Evolutionary conservation across 257 asterid species (phyloP).

Genomic region (Agastache rugosa): DNA sequence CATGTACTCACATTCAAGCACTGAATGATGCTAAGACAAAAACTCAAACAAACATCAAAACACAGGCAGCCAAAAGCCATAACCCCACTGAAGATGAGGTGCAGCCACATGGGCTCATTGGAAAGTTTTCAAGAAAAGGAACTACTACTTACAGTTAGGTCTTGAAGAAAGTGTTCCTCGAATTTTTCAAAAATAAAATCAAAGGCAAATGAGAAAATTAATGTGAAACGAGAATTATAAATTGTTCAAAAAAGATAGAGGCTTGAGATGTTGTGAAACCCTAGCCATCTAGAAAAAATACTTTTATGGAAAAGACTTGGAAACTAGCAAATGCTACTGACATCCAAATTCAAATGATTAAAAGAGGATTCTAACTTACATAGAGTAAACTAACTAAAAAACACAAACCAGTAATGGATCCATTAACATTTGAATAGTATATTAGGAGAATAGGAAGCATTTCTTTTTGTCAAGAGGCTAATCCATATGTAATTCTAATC

Average conservation of each 20-base stretch:
- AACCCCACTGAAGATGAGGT: neutral
- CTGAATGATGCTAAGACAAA: neutral
- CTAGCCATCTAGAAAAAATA: neutral
- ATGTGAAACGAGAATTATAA: too few species aligned
- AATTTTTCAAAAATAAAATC: too few species aligned
- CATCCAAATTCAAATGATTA: slow-evolving; percentile 13
- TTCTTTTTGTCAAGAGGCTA: slow-evolving; percentile 14
- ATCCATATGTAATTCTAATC: neutral
- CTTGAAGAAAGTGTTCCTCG: neutral
- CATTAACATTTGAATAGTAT: neutral
- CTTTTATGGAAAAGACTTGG: neutral
- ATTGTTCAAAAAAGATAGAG: neutral
- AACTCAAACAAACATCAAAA: slow-evolving; percentile 11
- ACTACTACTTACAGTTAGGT: neutral
- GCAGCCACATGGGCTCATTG: neutral
- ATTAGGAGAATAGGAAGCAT: slow-evolving; percentile 12
- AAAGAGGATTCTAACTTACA: neutral
- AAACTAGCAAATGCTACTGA: neutral
- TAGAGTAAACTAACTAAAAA: neutral
- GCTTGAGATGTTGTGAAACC: neutral
- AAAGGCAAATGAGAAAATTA: too few species aligned
- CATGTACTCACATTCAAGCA: slow-evolving; percentile 16
- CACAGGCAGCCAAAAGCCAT: neutral
- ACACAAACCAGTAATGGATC: neutral
- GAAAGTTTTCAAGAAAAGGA: neutral